These are phyloP conservation scores for Apophysomyces sp. DNA, from an alignment of 371 early-diverging fungal species.

Conservation along the genomic window DNA sequence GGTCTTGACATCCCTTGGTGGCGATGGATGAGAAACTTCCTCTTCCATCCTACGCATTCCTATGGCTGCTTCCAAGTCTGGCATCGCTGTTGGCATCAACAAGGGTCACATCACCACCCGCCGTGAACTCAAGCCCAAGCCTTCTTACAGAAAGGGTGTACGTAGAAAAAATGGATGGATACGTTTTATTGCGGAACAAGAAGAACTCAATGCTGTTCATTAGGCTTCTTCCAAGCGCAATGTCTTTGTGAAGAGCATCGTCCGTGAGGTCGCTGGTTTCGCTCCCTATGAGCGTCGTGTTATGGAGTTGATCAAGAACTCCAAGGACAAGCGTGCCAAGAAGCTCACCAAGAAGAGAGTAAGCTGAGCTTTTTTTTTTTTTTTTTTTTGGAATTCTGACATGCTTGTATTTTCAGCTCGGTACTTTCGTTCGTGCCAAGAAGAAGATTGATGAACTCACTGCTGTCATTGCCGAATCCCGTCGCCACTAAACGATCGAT, in stretches of 20 bases:
- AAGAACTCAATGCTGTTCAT: neutral
- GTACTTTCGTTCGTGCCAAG: slow-evolving; percentile 97
- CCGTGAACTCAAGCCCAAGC: slow-evolving; percentile 78
- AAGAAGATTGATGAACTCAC: slow-evolving; percentile 97
- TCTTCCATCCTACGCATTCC: slow-evolving; percentile 2
- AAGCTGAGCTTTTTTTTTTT: slow-evolving; percentile 21
- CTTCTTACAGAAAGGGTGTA: slow-evolving; percentile 86
- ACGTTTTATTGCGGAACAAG: neutral
- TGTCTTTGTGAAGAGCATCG: slow-evolving; percentile 87
- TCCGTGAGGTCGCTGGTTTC: slow-evolving; percentile 98
- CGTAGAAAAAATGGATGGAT: slow-evolving; percentile 38
- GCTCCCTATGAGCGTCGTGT: slow-evolving; percentile 99
- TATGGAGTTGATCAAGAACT: slow-evolving; percentile 99
- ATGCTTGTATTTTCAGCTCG: slow-evolving; percentile 83
- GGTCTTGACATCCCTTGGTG: neutral
- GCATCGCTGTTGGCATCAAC: slow-evolving; percentile 80
- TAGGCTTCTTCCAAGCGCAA: slow-evolving; percentile 84
- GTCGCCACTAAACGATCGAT: slow-evolving; percentile 60
- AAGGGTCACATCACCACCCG: slow-evolving; percentile 86
- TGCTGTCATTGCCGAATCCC: slow-evolving; percentile 92
- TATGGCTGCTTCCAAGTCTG: slow-evolving; percentile 51
- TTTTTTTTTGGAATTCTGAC: neutral
- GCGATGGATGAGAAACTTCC: neutral
- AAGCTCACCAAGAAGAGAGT: slow-evolving; percentile 98
- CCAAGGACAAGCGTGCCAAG: slow-evolving; percentile 99